A percentile compares a stretch with the other conserved stretches of the same genome.
These are phyloP conservation scores for Grigorovia humatica DNA, from an alignment of 805 yeast species.

Conservation along the genomic window DNA sequence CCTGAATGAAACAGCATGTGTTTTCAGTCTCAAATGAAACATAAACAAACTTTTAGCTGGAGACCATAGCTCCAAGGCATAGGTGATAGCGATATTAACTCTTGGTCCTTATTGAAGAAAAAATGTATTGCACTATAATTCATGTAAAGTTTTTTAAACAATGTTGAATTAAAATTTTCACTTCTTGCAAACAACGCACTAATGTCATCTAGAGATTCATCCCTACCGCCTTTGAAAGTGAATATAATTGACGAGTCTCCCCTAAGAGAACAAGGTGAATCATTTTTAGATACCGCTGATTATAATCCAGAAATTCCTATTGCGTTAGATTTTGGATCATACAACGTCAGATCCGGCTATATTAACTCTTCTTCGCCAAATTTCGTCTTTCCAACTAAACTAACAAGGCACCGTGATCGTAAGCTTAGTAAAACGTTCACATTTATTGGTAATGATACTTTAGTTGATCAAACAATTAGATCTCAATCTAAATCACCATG, in stretches of 20 bases:
- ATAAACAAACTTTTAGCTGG: too few species aligned
- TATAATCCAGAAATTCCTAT: constrained; percentile 45
- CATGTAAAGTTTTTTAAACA: too few species aligned
- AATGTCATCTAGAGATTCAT: constrained; percentile 18
- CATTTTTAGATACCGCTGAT: constrained; percentile 20
- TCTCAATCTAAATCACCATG: constrained; percentile 68
- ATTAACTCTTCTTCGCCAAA: constrained; percentile 39
- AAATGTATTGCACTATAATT: too few species aligned
- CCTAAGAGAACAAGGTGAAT: constrained; percentile 25
- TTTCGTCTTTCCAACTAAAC: constrained; percentile 55
- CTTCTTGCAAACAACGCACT: not conserved
- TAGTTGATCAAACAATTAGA: constrained; percentile 56
- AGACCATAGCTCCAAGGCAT: too few species aligned
- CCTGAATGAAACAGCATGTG: too few species aligned
- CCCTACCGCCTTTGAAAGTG: constrained; percentile 22
- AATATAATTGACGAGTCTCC: constrained; percentile 21
- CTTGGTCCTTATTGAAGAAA: too few species aligned
- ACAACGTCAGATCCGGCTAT: constrained; percentile 49
- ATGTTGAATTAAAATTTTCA: not conserved
- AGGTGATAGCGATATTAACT: too few species aligned
- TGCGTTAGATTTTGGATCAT: constrained; percentile 79
- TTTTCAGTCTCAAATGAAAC: too few species aligned
- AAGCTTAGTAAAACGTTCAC: constrained; percentile 52
- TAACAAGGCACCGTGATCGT: constrained; percentile 73
- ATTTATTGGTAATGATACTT: constrained; percentile 74